Evolutionary conservation across 2,329 filamentous ascomycete genomes (phyloP).

Genomic region (Xylaria sp.): DNA sequence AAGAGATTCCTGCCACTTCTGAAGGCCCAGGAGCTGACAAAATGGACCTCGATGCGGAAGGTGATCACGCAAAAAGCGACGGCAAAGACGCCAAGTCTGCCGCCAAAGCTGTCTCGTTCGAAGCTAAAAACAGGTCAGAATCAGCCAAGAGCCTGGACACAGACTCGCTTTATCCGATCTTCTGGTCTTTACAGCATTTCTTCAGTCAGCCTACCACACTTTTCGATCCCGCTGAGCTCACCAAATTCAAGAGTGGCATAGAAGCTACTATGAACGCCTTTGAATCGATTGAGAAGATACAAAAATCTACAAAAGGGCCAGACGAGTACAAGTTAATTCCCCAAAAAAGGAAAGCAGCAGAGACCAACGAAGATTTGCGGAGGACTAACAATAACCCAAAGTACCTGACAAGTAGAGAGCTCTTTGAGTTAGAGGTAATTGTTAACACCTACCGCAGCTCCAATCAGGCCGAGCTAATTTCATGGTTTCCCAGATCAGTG

Average conservation of each 20-base stretch:
- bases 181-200: conserved; percentile 91
- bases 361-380: conserved; percentile 68
- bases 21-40: conserved; percentile 56
- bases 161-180: conserved; percentile 84
- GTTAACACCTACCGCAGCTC: conserved; percentile 7
- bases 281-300: conserved; percentile 61
- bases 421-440: conserved; percentile 91
- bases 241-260: conserved; percentile 82
- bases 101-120: conserved; percentile 58
- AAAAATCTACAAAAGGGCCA: conserved; percentile 61
- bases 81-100: conserved; percentile 50
- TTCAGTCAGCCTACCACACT: conserved; percentile 91
- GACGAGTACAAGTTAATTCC: conserved; percentile 72
- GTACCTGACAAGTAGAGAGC: conserved; percentile 94
- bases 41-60: conserved; percentile 74
- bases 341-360: conserved; percentile 76
- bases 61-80: conserved; percentile 51
- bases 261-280: conserved; percentile 72
- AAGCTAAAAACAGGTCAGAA: conserved; percentile 55
- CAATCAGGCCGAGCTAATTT: background rate
- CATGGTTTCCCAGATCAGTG: conserved; percentile 73
- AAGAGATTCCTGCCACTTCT: conserved; percentile 62
- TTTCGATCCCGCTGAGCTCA: conserved; percentile 77
- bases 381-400: conserved; percentile 92
- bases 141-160: conserved; percentile 69